These are phyloP conservation scores for Cutaneotrichosporon spelunceum DNA, from an alignment of 1,284 basidiomycete genomes.

Conservation along the genomic window DNA sequence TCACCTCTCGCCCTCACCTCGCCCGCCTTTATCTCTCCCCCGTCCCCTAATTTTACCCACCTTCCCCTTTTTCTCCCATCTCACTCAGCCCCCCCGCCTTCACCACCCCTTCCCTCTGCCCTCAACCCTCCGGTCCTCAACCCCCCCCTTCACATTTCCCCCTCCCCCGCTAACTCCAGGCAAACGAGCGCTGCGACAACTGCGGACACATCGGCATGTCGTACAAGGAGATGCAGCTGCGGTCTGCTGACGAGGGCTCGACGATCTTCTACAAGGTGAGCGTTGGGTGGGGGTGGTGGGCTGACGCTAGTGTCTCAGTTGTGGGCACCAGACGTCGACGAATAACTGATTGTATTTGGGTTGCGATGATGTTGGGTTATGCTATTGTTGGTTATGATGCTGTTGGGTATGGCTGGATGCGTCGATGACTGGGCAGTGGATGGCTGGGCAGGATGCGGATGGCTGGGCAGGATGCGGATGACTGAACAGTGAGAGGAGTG, in stretches of 20 bases:
- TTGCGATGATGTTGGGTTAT: background rate
- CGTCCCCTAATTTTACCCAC: too few species aligned
- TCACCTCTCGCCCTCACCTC: too few species aligned
- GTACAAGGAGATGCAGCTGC: constrained; percentile 59
- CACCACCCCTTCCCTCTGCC: too few species aligned
- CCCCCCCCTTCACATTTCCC: background rate
- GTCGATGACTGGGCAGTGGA: background rate
- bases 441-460: background rate
- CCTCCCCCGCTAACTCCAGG: constrained; percentile 54
- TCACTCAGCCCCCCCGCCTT: too few species aligned
- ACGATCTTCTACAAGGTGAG: constrained; percentile 61
- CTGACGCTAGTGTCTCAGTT: constrained; percentile 48
- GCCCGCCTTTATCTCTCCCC: too few species aligned
- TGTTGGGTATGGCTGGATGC: too few species aligned
- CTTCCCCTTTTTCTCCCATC: too few species aligned
- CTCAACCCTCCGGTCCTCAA: too few species aligned
- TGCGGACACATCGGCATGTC: constrained; percentile 69
- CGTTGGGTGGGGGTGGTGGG: background rate
- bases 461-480: background rate
- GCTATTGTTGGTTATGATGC: background rate
- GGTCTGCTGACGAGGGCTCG: constrained; percentile 85
- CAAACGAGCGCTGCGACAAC: constrained; percentile 85
- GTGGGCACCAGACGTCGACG: constrained; percentile 51
- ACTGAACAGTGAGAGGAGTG: too few species aligned
- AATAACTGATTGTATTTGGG: constrained; percentile 44